phyloP scores from a whole-genome alignment of 345 rosid genomes.

The Eucalyptus curtisii region DNA sequence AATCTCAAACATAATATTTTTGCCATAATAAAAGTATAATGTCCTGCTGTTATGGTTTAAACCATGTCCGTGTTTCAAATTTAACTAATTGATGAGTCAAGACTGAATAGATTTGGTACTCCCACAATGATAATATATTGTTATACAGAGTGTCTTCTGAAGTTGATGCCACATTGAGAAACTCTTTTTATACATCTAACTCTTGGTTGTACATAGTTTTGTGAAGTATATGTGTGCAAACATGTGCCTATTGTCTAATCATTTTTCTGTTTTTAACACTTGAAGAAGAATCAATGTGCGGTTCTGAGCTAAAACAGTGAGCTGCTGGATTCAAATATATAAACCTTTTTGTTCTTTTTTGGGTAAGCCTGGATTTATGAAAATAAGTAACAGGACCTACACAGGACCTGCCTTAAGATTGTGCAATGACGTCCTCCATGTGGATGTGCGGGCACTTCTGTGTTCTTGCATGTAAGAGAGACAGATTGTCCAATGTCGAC shows the following conservation, averaged over 20 bases:
- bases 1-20: background rate
- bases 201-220: background rate
- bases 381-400: background rate
- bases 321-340: background rate
- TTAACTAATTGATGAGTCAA: background rate
- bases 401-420: background rate
- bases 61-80: background rate
- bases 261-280: background rate
- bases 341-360: background rate
- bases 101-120: background rate
- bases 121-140: background rate
- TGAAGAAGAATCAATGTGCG: background rate
- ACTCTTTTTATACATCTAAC: background rate
- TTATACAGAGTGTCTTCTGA: background rate
- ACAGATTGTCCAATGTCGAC: background rate
- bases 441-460: background rate
- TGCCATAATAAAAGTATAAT: background rate
- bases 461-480: background rate
- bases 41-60: background rate
- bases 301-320: background rate
- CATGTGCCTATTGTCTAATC: background rate
- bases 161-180: background rate
- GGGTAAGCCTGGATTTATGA: background rate
- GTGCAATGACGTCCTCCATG: background rate
- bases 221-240: background rate